phyloP scores from a whole-genome alignment of 495 filamentous ascomycete species.

The Haplographium delicatum region DNA sequence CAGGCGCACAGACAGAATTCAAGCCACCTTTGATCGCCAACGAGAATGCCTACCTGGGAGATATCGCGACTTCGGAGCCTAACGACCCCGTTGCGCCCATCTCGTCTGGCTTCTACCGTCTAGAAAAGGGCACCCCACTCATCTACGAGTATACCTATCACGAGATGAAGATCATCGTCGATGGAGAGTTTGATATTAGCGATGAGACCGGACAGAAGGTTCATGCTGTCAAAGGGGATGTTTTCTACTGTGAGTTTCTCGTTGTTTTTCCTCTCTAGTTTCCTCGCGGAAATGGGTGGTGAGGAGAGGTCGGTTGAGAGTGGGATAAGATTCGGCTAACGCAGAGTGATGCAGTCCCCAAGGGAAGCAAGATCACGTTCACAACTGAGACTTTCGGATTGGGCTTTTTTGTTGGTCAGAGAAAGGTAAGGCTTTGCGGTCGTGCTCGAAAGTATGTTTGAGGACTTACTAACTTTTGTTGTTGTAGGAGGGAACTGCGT shows the following conservation, averaged over 20 bases:
- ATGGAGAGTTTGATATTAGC: constrained; percentile 68
- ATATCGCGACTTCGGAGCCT: constrained; percentile 50
- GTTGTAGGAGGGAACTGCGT: constrained; percentile 16
- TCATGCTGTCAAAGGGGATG: constrained; percentile 62
- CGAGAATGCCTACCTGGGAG: constrained; percentile 69
- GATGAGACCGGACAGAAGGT: constrained; percentile 68
- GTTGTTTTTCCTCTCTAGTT: no score
- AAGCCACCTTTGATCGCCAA: constrained; percentile 69
- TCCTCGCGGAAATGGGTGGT: no score
- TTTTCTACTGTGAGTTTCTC: constrained; percentile 57
- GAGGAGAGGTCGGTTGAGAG: constrained; percentile 4
- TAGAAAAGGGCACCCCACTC: constrained; percentile 68
- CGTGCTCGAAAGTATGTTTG: background rate
- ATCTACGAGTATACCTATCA: constrained; percentile 73
- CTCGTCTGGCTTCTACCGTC: constrained; percentile 64
- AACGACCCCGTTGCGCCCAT: constrained; percentile 60
- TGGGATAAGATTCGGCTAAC: constrained; percentile 24
- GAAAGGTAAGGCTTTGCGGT: constrained; percentile 23
- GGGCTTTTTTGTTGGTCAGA: constrained; percentile 59
- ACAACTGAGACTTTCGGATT: constrained; percentile 64
- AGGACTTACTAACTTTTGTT: constrained; percentile 1
- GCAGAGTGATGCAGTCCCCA: constrained; percentile 50
- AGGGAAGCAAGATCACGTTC: constrained; percentile 73
- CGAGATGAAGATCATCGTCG: constrained; percentile 75
- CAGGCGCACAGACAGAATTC: constrained; percentile 57